Conservation (phyloP, 176 grass and related monocot genomes). For the Typha latifolia region DNA sequence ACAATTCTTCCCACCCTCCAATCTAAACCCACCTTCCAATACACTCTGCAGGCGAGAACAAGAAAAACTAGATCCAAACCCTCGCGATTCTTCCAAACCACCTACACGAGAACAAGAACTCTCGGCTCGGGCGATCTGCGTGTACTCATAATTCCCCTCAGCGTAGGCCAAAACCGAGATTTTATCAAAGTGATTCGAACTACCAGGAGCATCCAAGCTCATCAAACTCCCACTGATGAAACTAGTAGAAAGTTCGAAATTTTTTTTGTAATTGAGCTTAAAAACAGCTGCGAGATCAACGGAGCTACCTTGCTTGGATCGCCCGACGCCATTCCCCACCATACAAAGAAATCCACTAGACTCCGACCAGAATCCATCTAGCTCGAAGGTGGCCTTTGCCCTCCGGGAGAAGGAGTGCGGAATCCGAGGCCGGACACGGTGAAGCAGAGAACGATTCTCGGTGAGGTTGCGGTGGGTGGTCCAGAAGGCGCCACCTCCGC, state of each 20-base stretch:
- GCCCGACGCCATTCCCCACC: slow-evolving; percentile 55
- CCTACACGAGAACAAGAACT: slow-evolving; percentile 37
- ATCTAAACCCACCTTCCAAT: slow-evolving; percentile 26
- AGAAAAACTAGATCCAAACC: slow-evolving; percentile 29
- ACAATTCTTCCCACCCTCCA: slow-evolving; percentile 18
- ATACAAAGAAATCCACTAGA: slow-evolving; percentile 56
- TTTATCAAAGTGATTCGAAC: slow-evolving; percentile 17
- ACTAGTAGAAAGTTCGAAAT: slow-evolving; percentile 37
- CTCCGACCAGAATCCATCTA: slow-evolving; percentile 62
- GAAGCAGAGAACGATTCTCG: slow-evolving; percentile 15
- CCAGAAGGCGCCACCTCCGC: not conserved
- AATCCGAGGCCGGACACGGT: slow-evolving; percentile 29
- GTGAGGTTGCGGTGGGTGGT: slow-evolving; percentile 1
- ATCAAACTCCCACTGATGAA: slow-evolving; percentile 53
- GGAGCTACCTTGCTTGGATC: slow-evolving; percentile 19
- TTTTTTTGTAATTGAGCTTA: slow-evolving; percentile 33
- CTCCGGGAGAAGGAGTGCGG: slow-evolving; percentile 27
- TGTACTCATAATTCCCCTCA: slow-evolving; percentile 44
- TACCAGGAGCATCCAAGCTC: slow-evolving; percentile 8
- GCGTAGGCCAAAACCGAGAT: slow-evolving; percentile 55
- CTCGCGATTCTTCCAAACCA: slow-evolving; percentile 23
- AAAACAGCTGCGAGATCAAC: slow-evolving; percentile 42
- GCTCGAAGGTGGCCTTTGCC: slow-evolving; percentile 32
- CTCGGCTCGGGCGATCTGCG: slow-evolving; percentile 23
- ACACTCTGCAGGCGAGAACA: slow-evolving; percentile 25